phyloP scores from a whole-genome alignment of 140 eudicot genomes.

The Anethum foeniculum region DNA sequence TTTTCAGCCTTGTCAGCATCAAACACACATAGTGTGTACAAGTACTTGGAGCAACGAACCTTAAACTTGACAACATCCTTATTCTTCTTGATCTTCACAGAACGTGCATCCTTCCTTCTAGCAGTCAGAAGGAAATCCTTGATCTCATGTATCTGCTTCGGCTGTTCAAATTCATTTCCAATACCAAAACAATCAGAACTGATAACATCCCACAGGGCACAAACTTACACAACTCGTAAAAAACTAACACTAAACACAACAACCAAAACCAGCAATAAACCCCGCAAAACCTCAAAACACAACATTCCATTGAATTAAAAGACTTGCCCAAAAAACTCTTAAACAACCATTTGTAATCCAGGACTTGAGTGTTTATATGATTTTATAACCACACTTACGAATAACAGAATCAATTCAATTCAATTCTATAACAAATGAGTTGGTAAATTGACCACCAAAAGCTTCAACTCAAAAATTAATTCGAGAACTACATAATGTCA shows the following conservation, averaged over 20 bases:
- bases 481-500: neutral
- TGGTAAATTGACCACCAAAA: neutral
- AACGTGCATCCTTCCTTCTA: constrained; percentile 9
- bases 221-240: neutral
- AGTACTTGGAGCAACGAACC: constrained; percentile 5
- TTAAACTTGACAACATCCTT: neutral
- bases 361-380: neutral
- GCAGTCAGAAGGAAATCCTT: constrained; percentile 8
- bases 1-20: constrained; percentile 3
- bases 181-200: neutral
- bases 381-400: neutral
- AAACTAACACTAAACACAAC: neutral
- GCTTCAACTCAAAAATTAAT: neutral
- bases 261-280: neutral
- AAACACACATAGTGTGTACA: constrained; percentile 6
- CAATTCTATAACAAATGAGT: neutral
- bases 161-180: neutral
- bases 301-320: neutral
- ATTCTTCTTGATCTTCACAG: constrained; percentile 3
- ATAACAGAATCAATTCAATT: neutral
- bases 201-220: neutral
- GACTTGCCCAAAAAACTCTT: neutral
- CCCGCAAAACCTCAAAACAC: neutral
- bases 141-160: constrained; percentile 3
- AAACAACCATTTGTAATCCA: neutral